Evolutionary conservation across 1,284 basidiomycete species (phyloP), one percentile per base, ranked within the genome.

Genomic region (Trichosporon ovoides): DNA sequence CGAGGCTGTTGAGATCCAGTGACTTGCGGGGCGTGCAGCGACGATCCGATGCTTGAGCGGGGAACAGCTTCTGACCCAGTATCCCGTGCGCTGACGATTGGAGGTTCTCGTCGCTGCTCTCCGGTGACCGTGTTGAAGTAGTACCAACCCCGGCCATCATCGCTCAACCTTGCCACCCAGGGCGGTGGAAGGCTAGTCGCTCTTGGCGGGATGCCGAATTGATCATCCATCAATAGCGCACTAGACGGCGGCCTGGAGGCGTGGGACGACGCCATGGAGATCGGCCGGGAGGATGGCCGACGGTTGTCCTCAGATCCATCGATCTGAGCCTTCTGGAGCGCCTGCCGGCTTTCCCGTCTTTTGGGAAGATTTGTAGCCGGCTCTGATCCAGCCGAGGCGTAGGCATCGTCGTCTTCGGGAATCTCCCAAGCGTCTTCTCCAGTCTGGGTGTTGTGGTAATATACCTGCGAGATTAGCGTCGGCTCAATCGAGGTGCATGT

Each of bases 381-480:
- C 14, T 48, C 43, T 48, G 43, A 48, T n/a, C 43, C 43, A n/a
- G 43, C 28, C 12, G 43, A 48, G n/a, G 43, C 43, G 11, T 10
- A 48, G 35, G 78, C 76, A 19, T 84, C 83, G 53, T 87, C 85
- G 20, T 81, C 78, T 68, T 87, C 69, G 4, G 94, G 94, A 38
- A 96, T 79, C 67, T 97, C 91, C 68, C 85, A 84, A 13, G 91
- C 85, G 38, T 85, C 86, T 71, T 93, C 86, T 36, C 91, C 91
- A 2, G 93, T 97, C 65, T 88, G 83, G 0, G 88, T 89, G 71
- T 98, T 98, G 66, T 91, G 84, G 77, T 96, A 98, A 80, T 87
- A 92, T 72, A 97, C 89, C 88, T 97, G 72, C 3, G 59, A 19
- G 36, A 31, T 55, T 43, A 56, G 56, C 46, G 3, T 5, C 18